A percentile compares a stretch with the other conserved stretches of the same genome.
These are phyloP conservation scores for Acer yangbiense DNA, from an alignment of 345 rosid species.

Conservation along the genomic window DNA sequence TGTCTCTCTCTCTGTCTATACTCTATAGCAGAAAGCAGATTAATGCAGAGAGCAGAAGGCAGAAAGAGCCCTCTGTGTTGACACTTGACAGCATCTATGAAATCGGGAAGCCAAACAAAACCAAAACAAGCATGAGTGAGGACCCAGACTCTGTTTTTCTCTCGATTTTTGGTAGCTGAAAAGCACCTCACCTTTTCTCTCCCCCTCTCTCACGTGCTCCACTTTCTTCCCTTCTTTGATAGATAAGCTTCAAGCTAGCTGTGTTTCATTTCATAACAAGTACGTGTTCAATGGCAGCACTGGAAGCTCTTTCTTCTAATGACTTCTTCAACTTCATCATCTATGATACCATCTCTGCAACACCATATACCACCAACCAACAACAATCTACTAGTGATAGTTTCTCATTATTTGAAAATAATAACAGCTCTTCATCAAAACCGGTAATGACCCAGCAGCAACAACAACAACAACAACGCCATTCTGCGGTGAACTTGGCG, in stretches of 20 bases:
- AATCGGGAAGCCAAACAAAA: slow-evolving; percentile 26
- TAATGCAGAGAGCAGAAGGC: background rate
- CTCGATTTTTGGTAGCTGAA: slow-evolving; percentile 29
- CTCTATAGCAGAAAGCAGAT: background rate
- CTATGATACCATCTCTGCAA: slow-evolving; percentile 65
- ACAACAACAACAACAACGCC: slow-evolving; percentile 3
- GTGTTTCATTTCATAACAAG: background rate
- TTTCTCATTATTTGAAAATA: slow-evolving; percentile 24
- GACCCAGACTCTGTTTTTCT: slow-evolving; percentile 9
- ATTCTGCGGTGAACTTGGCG: slow-evolving; percentile 17
- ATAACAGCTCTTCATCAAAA: slow-evolving; percentile 1
- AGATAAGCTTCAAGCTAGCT: background rate
- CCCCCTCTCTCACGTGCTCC: slow-evolving; percentile 49
- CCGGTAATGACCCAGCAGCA: slow-evolving; percentile 19
- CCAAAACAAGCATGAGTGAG: slow-evolving; percentile 14
- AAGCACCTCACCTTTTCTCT: slow-evolving; percentile 29
- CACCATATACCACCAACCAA: slow-evolving; percentile 42
- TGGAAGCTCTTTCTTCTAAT: slow-evolving; percentile 67
- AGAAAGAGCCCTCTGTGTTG: slow-evolving; percentile 7
- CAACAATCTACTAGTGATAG: slow-evolving; percentile 20
- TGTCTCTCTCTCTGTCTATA: slow-evolving; percentile 6
- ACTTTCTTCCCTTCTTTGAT: background rate
- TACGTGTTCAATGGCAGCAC: slow-evolving; percentile 41
- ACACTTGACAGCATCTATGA: slow-evolving; percentile 26
- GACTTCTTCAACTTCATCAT: slow-evolving; percentile 65